Evolutionary conservation across 192 early-diverging fungal genomes (phyloP).

Genomic region (Geranomyces michiganensis): DNA sequence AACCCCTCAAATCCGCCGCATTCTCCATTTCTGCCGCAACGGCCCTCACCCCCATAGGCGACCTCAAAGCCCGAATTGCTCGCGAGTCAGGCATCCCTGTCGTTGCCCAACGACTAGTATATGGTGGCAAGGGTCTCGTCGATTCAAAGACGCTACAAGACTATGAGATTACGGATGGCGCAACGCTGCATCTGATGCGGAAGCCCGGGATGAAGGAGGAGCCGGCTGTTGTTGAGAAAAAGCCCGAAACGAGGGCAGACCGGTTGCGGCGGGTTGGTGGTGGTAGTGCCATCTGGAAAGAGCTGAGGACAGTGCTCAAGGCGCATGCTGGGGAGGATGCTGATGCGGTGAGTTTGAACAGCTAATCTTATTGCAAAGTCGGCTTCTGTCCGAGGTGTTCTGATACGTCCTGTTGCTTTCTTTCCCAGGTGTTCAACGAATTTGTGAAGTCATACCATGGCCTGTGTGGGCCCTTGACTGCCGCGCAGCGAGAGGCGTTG

Average conservation of each 20-base stretch:
- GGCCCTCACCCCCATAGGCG: conserved; percentile 16
- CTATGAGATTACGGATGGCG: conserved; percentile 27
- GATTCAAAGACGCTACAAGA: conserved; percentile 37
- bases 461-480: conserved; percentile 26
- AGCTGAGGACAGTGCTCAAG: conserved; percentile 8
- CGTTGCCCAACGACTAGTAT: conserved; percentile 30
- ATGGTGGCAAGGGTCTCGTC: conserved; percentile 29
- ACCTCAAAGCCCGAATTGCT: conserved; percentile 30
- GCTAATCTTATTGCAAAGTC: too few species aligned
- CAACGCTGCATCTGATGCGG: conserved; percentile 29
- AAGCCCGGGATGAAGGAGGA: conserved; percentile 14
- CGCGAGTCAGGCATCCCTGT: conserved; percentile 7
- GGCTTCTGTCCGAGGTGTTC: too few species aligned
- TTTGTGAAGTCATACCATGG: conserved; percentile 34
- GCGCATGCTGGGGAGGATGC: conserved; percentile 17
- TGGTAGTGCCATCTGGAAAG: conserved; percentile 25
- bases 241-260: neutral
- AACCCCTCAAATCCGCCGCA: conserved; percentile 24
- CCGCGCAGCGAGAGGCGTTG: conserved; percentile 23
- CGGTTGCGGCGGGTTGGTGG: conserved; percentile 5
- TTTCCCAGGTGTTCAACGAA: conserved; percentile 20
- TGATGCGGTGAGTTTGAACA: conserved; percentile 4
- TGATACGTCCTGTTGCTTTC: neutral
- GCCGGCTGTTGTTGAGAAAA: neutral
- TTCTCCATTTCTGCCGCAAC: conserved; percentile 12